Conservation (phyloP, 75 land plant species). For the Picea glauca region DNA sequence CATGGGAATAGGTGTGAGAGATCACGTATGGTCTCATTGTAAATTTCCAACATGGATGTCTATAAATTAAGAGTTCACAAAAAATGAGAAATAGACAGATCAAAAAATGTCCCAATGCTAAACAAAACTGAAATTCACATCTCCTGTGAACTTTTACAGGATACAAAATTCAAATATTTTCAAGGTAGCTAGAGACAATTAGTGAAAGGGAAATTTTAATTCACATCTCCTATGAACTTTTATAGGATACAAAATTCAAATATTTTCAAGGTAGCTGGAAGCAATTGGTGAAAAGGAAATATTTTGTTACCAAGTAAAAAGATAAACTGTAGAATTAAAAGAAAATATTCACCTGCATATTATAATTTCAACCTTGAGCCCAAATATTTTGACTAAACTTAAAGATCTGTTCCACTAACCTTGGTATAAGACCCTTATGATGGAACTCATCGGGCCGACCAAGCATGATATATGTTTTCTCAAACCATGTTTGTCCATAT, state of each 20-base stretch:
- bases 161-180: too few relatives aligned
- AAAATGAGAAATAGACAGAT: background rate
- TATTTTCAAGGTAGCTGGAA: background rate
- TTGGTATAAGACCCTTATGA: slow-evolving; percentile 31
- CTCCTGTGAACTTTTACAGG: too few relatives aligned
- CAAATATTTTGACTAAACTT: slow-evolving; percentile 26
- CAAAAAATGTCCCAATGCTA: background rate
- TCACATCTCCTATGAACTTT: background rate
- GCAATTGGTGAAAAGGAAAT: background rate
- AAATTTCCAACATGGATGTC: too few relatives aligned
- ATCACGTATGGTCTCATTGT: too few relatives aligned
- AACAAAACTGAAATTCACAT: background rate
- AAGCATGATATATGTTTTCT: slow-evolving; percentile 34
- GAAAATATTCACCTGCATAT: background rate
- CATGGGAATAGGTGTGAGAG: slow-evolving; percentile 12
- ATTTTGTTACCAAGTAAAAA: background rate
- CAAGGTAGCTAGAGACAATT: too few relatives aligned
- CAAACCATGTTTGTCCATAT: too few relatives aligned
- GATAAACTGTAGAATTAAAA: background rate
- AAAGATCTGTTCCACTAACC: slow-evolving; percentile 33
- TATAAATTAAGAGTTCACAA: too few relatives aligned
- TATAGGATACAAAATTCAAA: too few relatives aligned
- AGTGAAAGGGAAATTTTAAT: too few relatives aligned
- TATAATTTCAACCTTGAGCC: slow-evolving; percentile 32
- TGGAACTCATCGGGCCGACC: slow-evolving; percentile 18